These are phyloP conservation scores for Fraxinus greggii DNA, from an alignment of 305 asterid genomes.

Conservation along the genomic window DNA sequence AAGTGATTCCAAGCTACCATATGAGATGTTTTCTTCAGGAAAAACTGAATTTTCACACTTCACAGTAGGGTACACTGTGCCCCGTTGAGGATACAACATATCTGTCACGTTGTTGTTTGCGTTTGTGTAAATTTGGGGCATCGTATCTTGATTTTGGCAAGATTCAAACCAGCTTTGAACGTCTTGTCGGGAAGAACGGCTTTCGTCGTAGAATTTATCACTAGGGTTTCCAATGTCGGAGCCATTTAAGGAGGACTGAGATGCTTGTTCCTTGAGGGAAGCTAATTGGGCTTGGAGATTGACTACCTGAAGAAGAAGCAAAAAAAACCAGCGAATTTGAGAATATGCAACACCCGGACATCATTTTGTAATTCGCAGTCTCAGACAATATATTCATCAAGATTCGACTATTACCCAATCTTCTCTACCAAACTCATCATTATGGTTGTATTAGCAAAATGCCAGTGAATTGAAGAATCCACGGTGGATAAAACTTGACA, in stretches of 20 bases:
- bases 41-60: slow-evolving; percentile 33
- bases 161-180: slow-evolving; percentile 57
- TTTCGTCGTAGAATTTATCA: slow-evolving; percentile 33
- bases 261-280: slow-evolving; percentile 73
- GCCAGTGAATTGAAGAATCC: too few species aligned
- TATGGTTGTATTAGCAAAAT: too few species aligned
- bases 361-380: background rate
- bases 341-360: background rate
- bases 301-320: slow-evolving; percentile 53
- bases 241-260: slow-evolving; percentile 37
- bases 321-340: background rate
- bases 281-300: slow-evolving; percentile 79
- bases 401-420: background rate
- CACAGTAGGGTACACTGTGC: slow-evolving; percentile 19
- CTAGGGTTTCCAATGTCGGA: slow-evolving; percentile 49
- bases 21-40: slow-evolving; percentile 46
- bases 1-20: slow-evolving; percentile 10
- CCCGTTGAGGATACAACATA: slow-evolving; percentile 26
- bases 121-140: slow-evolving; percentile 44
- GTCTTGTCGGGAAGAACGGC: slow-evolving; percentile 39
- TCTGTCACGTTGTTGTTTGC: slow-evolving; percentile 15
- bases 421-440: background rate
- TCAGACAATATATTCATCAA: background rate
- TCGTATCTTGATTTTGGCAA: slow-evolving; percentile 35
- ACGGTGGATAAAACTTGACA: too few species aligned